Conservation (phyloP, 192 early-diverging fungal genomes). For the Ramicandelaber brevisporus region DNA sequence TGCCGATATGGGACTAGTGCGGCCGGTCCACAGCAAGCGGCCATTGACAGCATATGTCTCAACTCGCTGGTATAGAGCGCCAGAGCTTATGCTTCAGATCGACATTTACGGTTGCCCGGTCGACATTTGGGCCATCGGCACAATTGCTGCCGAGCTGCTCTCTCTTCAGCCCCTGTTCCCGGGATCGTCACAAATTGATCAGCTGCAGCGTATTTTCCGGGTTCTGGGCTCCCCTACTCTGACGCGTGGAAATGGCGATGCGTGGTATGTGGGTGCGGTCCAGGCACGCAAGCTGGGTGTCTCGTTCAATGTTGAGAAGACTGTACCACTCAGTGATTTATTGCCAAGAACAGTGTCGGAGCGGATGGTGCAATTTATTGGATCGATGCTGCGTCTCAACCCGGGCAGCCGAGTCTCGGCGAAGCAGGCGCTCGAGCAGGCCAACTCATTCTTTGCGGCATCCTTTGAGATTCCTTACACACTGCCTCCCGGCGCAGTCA, state of each 20-base stretch:
- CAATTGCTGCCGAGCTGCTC: constrained; percentile 75
- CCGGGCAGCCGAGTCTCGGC: no score
- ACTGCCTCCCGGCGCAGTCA: no score
- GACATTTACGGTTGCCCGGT: constrained; percentile 69
- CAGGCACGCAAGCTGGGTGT: constrained; percentile 44
- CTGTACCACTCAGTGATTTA: no score
- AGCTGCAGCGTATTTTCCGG: constrained; percentile 60
- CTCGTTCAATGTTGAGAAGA: no score
- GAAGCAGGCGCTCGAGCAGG: no score
- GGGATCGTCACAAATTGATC: constrained; percentile 78
- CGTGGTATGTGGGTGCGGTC: constrained; percentile 50
- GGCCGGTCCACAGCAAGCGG: constrained; percentile 62
- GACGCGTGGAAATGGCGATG: no score
- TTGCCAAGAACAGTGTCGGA: no score
- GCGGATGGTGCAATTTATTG: no score
- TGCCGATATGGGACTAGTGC: constrained; percentile 87
- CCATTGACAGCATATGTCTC: constrained; percentile 96
- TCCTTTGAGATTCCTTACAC: no score
- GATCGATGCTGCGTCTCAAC: no score
- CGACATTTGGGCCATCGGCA: constrained; percentile 93
- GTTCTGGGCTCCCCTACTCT: constrained; percentile 71
- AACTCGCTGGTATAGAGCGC: constrained; percentile 95
- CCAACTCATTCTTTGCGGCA: no score
- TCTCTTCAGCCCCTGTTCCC: constrained; percentile 80
- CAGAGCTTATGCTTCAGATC: constrained; percentile 76